Conservation (phyloP, 1,284 basidiomycete genomes). For the Tausonia pullulans region DNA sequence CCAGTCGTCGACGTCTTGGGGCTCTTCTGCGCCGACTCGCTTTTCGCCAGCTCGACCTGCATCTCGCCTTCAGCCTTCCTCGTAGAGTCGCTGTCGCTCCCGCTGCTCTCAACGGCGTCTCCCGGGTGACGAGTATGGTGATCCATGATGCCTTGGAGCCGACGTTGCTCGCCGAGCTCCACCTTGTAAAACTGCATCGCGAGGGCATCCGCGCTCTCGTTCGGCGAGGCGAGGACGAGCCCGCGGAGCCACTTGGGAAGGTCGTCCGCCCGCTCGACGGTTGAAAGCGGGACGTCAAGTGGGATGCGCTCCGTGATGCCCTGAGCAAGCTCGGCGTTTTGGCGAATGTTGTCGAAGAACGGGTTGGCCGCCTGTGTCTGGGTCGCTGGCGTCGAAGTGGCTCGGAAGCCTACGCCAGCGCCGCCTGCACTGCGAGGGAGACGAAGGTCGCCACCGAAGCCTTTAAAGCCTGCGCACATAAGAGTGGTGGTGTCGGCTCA, state of each 20-base stretch:
- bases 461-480: too few relatives aligned
- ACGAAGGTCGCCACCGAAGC: too few relatives aligned
- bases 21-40: constrained; percentile 9
- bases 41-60: not conserved
- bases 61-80: not conserved
- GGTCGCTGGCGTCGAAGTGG: not conserved
- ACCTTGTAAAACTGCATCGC: constrained; percentile 85
- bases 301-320: constrained; percentile 74
- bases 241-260: constrained; percentile 72
- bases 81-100: constrained; percentile 16
- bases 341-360: constrained; percentile 90
- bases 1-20: constrained; percentile 20
- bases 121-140: constrained; percentile 53
- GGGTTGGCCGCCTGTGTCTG: constrained; percentile 51
- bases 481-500: too few relatives aligned
- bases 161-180: constrained; percentile 77
- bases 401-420: too few relatives aligned
- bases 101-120: constrained; percentile 16
- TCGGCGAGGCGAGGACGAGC: constrained; percentile 44
- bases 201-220: constrained; percentile 55
- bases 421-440: too few relatives aligned
- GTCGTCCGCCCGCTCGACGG: constrained; percentile 52
- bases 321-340: constrained; percentile 80
- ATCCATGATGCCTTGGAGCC: constrained; percentile 84
- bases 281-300: constrained; percentile 53